Conservation (phyloP, 2,329 filamentous ascomycete species). For the Talaromyces rugulosus region DNA sequence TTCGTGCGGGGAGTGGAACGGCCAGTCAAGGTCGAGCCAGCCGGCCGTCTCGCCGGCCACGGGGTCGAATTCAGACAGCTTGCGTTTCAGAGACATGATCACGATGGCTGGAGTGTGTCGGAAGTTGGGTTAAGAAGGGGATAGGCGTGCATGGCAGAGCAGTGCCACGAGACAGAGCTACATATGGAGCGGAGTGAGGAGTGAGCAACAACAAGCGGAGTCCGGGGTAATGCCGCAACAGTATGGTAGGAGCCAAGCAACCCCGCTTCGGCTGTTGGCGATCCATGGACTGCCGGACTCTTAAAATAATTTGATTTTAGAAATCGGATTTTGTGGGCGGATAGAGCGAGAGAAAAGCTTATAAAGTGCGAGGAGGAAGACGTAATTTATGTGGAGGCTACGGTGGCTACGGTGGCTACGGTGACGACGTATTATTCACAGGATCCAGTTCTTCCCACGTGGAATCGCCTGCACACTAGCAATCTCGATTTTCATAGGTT, state of each 20-base stretch:
- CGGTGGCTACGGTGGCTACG: too few relatives aligned
- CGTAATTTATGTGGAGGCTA: too few relatives aligned
- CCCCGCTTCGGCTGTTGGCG: neutral
- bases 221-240: neutral
- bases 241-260: neutral
- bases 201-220: neutral
- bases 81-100: constrained; percentile 12
- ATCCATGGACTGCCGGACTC: neutral
- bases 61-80: constrained; percentile 5
- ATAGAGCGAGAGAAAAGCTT: neutral
- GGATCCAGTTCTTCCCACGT: too few relatives aligned
- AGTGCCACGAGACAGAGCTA: too few relatives aligned
- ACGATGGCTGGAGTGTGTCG: neutral
- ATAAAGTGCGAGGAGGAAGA: neutral
- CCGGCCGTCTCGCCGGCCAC: neutral
- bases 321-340: neutral
- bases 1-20: neutral
- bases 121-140: neutral
- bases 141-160: neutral
- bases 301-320: neutral
- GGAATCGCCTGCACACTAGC: neutral
- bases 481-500: neutral
- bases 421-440: too few relatives aligned
- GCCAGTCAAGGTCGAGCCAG: neutral
- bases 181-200: neutral